Conservation (phyloP, 139 green algal genomes). For the Prasinococcaceae sp. region DNA sequence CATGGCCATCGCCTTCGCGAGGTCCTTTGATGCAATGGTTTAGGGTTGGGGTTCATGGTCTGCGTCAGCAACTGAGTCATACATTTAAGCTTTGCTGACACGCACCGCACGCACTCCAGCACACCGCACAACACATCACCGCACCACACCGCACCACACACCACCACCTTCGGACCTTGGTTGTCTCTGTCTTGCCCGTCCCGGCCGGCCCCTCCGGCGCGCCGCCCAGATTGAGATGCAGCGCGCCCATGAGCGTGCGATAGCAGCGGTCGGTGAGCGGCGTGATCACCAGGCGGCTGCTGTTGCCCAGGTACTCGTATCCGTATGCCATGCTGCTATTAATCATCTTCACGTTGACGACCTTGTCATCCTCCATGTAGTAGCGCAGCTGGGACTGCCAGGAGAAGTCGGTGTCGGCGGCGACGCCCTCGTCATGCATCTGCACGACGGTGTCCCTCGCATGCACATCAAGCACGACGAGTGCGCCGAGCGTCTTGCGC, state of each 20-base stretch:
- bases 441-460: constrained; percentile 42
- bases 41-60: not conserved
- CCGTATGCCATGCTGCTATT: constrained; percentile 48
- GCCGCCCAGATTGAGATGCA: constrained; percentile 63
- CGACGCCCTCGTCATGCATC: constrained; percentile 31
- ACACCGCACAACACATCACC: too few species aligned
- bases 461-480: constrained; percentile 71
- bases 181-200: constrained; percentile 25
- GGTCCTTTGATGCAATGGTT: too few species aligned
- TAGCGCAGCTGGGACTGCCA: constrained; percentile 66
- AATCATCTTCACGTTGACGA: constrained; percentile 55
- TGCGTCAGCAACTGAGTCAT: not conserved
- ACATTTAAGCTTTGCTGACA: not conserved
- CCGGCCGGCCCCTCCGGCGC: constrained; percentile 52
- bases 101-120: not conserved
- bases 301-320: constrained; percentile 70
- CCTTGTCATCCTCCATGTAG: constrained; percentile 24
- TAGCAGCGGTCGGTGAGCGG: constrained; percentile 67
- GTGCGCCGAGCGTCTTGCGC: constrained; percentile 52
- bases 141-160: too few species aligned
- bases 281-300: constrained; percentile 62
- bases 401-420: constrained; percentile 46
- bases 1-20: constrained; percentile 59
- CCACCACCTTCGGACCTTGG: too few species aligned
- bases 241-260: constrained; percentile 63